phyloP scores from a whole-genome alignment of 768 basidiomycete genomes.

The Termitomyces heimii region DNA sequence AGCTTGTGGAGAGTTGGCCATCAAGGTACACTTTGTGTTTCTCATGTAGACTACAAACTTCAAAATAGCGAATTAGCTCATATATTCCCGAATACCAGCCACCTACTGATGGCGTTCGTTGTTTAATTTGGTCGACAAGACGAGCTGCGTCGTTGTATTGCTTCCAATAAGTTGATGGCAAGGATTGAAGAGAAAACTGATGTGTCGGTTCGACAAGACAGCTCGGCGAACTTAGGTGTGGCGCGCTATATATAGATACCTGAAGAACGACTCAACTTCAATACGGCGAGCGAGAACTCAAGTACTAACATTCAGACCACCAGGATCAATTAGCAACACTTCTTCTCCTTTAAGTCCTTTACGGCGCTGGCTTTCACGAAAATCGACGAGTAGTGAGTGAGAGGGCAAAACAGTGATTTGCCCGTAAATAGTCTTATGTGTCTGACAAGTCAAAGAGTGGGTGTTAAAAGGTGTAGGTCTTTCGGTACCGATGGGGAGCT shows the following conservation, averaged over 20 bases:
- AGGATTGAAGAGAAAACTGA: conserved; percentile 23
- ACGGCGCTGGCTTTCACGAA: conserved; percentile 48
- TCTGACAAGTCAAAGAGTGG: conserved; percentile 25
- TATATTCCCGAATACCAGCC: background rate
- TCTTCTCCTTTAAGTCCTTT: conserved; percentile 38
- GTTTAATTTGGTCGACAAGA: conserved; percentile 42
- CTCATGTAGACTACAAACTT: conserved; percentile 38
- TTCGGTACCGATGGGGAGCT: conserved; percentile 27
- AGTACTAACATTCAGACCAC: conserved; percentile 28
- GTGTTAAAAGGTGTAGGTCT: conserved; percentile 34
- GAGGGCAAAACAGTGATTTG: conserved; percentile 47
- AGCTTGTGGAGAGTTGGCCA: conserved; percentile 43
- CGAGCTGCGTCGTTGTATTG: conserved; percentile 40
- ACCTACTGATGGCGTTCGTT: conserved; percentile 46
- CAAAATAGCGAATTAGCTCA: background rate
- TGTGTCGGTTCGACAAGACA: conserved; percentile 38
- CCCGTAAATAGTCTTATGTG: conserved; percentile 43
- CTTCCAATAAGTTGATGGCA: conserved; percentile 38
- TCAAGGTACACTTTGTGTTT: conserved; percentile 38
- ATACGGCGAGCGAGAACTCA: background rate
- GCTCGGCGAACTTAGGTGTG: conserved; percentile 44
- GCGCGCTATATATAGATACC: conserved; percentile 42
- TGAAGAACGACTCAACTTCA: conserved; percentile 12
- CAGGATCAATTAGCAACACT: conserved; percentile 36
- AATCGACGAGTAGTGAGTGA: conserved; percentile 44